Conservation (phyloP, 768 basidiomycete species). For the Agrocybe chaxingu region DNA sequence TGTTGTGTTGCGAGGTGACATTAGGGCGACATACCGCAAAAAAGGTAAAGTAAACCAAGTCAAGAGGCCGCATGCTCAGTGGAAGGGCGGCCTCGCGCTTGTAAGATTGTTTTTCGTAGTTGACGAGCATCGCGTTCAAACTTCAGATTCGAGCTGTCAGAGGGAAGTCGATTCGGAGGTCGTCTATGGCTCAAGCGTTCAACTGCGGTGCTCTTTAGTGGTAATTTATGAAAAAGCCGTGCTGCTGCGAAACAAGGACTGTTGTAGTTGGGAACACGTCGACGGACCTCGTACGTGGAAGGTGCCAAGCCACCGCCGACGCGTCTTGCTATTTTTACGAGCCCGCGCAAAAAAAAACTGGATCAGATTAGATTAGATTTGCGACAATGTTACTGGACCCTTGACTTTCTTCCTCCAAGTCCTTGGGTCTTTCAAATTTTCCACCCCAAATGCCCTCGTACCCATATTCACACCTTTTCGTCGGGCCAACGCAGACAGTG, state of each 20-base stretch:
- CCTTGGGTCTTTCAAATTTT: neutral
- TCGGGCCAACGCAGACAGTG: constrained; percentile 29
- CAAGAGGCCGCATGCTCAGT: constrained; percentile 55
- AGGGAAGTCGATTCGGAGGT: neutral
- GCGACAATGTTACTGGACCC: neutral
- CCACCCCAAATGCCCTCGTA: constrained; percentile 14
- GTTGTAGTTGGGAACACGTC: neutral
- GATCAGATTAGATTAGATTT: constrained; percentile 5
- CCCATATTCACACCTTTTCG: constrained; percentile 50
- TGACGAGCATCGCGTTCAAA: constrained; percentile 18
- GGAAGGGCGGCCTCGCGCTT: constrained; percentile 22
- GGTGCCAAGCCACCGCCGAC: too few species aligned
- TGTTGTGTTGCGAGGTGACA: neutral
- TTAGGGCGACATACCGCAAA: constrained; percentile 47
- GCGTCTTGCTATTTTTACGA: too few species aligned
- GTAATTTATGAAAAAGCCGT: too few species aligned
- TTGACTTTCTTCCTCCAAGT: neutral
- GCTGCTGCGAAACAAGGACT: neutral
- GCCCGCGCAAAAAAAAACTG: too few species aligned
- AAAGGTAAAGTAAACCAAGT: constrained; percentile 68
- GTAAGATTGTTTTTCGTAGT: constrained; percentile 18
- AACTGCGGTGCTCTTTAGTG: neutral
- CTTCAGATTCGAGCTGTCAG: neutral
- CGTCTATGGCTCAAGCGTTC: neutral
- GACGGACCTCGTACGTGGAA: too few species aligned